phyloP scores from a whole-genome alignment of 768 basidiomycete species.

The Boletus bicolor region DNA sequence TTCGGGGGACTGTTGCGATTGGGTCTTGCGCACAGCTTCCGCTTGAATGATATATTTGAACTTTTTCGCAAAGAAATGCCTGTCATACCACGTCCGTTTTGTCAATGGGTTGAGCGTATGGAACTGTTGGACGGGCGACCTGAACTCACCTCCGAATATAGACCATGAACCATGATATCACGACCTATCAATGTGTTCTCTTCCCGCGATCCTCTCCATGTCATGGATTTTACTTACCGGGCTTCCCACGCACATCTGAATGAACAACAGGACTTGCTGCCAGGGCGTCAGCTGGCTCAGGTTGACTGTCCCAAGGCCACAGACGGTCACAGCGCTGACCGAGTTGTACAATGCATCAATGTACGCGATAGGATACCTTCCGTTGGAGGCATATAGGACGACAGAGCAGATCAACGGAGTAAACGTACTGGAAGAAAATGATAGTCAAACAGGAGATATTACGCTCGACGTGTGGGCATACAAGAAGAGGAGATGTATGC shows the following conservation, averaged over 20 bases:
- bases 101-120: not conserved
- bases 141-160: slow-evolving; percentile 60
- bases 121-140: not conserved
- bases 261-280: slow-evolving; percentile 68
- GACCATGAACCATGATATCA: slow-evolving; percentile 83
- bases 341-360: slow-evolving; percentile 77
- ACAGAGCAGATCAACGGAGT: slow-evolving; percentile 75
- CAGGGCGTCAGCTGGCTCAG: slow-evolving; percentile 63
- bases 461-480: slow-evolving; percentile 31
- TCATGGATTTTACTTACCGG: slow-evolving; percentile 48
- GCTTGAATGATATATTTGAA: slow-evolving; percentile 57
- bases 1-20: slow-evolving; percentile 21
- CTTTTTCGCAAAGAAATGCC: slow-evolving; percentile 68
- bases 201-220: too few relatives aligned
- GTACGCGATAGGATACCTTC: slow-evolving; percentile 63
- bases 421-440: slow-evolving; percentile 49
- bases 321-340: slow-evolving; percentile 75
- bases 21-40: slow-evolving; percentile 33
- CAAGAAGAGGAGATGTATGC: slow-evolving; percentile 62
- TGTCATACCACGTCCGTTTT: slow-evolving; percentile 23
- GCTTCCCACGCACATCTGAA: slow-evolving; percentile 76
- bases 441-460: slow-evolving; percentile 1
- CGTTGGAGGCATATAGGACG: slow-evolving; percentile 84
- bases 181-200: slow-evolving; percentile 42
- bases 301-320: slow-evolving; percentile 70